A percentile compares a stretch with the other conserved stretches of the same genome.
phyloP scores from a whole-genome alignment of 768 basidiomycete species.

The Brasilioporus rufonigricans region DNA sequence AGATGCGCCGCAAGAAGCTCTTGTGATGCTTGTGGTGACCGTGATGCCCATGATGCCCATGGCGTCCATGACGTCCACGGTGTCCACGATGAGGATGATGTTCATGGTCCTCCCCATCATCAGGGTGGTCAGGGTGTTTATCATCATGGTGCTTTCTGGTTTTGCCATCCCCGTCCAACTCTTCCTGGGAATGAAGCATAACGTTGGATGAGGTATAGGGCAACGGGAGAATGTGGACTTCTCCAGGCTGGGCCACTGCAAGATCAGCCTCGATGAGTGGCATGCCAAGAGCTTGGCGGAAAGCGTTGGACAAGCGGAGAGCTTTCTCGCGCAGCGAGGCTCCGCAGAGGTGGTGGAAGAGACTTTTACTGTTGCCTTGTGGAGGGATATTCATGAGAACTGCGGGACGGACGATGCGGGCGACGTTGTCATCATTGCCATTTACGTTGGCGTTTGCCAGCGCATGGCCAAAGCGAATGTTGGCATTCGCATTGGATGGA shows the following conservation, averaged over 20 bases:
- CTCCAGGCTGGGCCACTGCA: conserved; percentile 10
- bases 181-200: conserved; percentile 5
- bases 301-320: conserved; percentile 48
- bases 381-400: conserved; percentile 7
- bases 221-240: conserved; percentile 32
- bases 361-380: conserved; percentile 9
- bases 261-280: conserved; percentile 39
- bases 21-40: conserved; percentile 28
- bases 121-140: not conserved
- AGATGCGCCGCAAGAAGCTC: conserved; percentile 59
- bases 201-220: conserved; percentile 1
- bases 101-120: not conserved
- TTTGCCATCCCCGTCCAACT: conserved; percentile 8
- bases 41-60: conserved; percentile 17
- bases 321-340: conserved; percentile 46
- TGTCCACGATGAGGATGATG: conserved; percentile 6
- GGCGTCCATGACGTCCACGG: conserved; percentile 11
- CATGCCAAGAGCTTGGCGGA: conserved; percentile 56
- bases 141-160: conserved; percentile 5
- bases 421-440: conserved; percentile 26
- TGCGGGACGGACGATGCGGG: conserved; percentile 15
- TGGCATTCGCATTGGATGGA: conserved; percentile 28
- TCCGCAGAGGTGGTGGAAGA: conserved; percentile 31
- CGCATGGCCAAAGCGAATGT: conserved; percentile 40
- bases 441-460: conserved; percentile 33